phyloP scores from a whole-genome alignment of 805 yeast species.

The Ogataea nitratoaversa region DNA sequence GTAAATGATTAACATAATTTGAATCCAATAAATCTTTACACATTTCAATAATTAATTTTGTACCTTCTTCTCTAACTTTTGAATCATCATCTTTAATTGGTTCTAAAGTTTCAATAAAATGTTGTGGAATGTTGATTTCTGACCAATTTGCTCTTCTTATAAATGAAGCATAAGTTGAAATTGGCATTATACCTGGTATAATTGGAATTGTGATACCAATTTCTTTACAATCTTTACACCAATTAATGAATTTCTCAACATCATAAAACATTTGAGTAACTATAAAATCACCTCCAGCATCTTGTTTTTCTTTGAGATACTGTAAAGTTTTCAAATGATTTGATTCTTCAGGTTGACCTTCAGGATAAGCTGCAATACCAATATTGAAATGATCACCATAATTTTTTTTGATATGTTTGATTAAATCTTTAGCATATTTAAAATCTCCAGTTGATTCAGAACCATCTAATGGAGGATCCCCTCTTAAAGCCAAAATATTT shows the following conservation, averaged over 20 bases:
- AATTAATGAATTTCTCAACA: conserved; percentile 72
- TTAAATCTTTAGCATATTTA: conserved; percentile 82
- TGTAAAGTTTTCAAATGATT: conserved; percentile 48
- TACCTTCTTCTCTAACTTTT: conserved; percentile 79
- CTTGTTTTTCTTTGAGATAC: conserved; percentile 81
- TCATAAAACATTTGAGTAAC: conserved; percentile 98
- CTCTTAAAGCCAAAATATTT: conserved; percentile 89
- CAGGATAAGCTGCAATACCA: conserved; percentile 97
- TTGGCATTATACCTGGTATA: conserved; percentile 98
- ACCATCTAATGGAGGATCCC: conserved; percentile 86
- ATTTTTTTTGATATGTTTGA: conserved; percentile 63
- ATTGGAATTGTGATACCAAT: conserved; percentile 80
- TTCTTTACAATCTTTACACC: conserved; percentile 72
- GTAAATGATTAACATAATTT: conserved; percentile 78
- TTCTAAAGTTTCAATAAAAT: conserved; percentile 64
- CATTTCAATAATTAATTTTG: conserved; percentile 78
- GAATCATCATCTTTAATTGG: conserved; percentile 89
- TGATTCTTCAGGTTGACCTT: conserved; percentile 89
- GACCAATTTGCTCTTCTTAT: conserved; percentile 95
- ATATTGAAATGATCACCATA: conserved; percentile 90
- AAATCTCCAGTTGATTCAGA: conserved; percentile 80
- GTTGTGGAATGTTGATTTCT: conserved; percentile 71
- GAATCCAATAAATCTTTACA: conserved; percentile 68
- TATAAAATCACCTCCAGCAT: conserved; percentile 90
- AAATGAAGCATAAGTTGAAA: conserved; percentile 90